Evolutionary conservation across 768 basidiomycete species (phyloP).

Genomic region (Arthromyces matolae): DNA sequence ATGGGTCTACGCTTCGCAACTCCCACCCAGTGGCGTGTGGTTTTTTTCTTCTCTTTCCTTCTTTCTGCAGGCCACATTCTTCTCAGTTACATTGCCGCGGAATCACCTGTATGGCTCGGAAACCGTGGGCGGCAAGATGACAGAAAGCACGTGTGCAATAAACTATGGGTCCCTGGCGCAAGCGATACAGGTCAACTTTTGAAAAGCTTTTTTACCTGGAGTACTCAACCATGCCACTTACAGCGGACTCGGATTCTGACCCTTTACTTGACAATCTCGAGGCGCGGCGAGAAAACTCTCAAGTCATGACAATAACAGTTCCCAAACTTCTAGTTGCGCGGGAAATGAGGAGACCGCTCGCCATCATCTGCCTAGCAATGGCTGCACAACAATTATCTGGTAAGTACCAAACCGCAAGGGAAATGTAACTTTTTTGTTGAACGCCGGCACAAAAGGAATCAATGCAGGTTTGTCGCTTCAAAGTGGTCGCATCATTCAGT

Average conservation of each 20-base stretch:
- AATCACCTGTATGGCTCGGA: conserved; percentile 69
- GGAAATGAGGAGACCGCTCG: conserved; percentile 59
- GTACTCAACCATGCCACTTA: too few species aligned
- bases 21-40: conserved; percentile 67
- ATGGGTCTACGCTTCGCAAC: conserved; percentile 71
- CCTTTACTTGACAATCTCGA: conserved; percentile 36
- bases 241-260: conserved; percentile 29
- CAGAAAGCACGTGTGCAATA: conserved; percentile 41
- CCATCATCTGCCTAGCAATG: conserved; percentile 70
- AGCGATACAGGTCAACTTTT: conserved; percentile 24
- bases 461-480: conserved; percentile 52
- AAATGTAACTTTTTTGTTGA: too few species aligned
- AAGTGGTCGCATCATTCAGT: background rate
- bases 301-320: conserved; percentile 39
- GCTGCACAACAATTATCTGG: conserved; percentile 77
- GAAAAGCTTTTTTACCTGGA: too few species aligned
- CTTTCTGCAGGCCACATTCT: conserved; percentile 58
- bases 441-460: too few species aligned
- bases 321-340: conserved; percentile 46
- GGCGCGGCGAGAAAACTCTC: conserved; percentile 24
- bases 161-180: conserved; percentile 50
- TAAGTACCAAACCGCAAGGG: conserved; percentile 23
- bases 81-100: conserved; percentile 50
- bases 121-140: conserved; percentile 47
- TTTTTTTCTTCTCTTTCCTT: conserved; percentile 57